Evolutionary conservation across 2,329 filamentous ascomycete species (phyloP).

Genomic region (Fusarium dlaminii): DNA sequence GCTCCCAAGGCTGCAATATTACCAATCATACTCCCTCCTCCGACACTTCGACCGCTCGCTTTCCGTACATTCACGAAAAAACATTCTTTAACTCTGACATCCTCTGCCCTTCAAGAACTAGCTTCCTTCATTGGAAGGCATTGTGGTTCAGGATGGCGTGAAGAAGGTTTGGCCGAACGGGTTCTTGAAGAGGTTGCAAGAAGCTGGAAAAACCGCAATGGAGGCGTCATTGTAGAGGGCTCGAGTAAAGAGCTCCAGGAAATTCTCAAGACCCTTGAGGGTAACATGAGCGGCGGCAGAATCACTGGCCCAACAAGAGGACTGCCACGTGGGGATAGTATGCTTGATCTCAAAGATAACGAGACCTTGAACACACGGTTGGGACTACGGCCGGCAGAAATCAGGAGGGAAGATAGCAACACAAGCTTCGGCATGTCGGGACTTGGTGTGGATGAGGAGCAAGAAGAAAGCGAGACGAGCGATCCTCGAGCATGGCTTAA

Average conservation of each 20-base stretch:
- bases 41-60: constrained; percentile 86
- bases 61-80: constrained; percentile 98
- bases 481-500: constrained; percentile 87
- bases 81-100: constrained; percentile 91
- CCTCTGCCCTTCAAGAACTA: constrained; percentile 83
- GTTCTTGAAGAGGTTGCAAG: constrained; percentile 92
- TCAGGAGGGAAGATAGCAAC: constrained; percentile 69
- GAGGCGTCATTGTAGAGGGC: constrained; percentile 91
- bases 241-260: constrained; percentile 77
- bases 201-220: constrained; percentile 89
- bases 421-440: constrained; percentile 70
- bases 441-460: constrained; percentile 62
- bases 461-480: constrained; percentile 66
- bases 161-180: constrained; percentile 91
- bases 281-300: constrained; percentile 87
- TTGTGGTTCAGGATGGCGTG: constrained; percentile 95
- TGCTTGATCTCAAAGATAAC: constrained; percentile 65
- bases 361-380: constrained; percentile 65
- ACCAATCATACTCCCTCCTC: constrained; percentile 87
- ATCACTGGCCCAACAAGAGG: constrained; percentile 63
- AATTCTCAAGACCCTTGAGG: constrained; percentile 85
- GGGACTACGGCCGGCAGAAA: constrained; percentile 57
- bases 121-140: constrained; percentile 91
- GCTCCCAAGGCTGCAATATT: constrained; percentile 73
- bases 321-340: constrained; percentile 67